phyloP scores from a whole-genome alignment of 73 alveolate genomes.

The Effrenium voratum region DNA sequence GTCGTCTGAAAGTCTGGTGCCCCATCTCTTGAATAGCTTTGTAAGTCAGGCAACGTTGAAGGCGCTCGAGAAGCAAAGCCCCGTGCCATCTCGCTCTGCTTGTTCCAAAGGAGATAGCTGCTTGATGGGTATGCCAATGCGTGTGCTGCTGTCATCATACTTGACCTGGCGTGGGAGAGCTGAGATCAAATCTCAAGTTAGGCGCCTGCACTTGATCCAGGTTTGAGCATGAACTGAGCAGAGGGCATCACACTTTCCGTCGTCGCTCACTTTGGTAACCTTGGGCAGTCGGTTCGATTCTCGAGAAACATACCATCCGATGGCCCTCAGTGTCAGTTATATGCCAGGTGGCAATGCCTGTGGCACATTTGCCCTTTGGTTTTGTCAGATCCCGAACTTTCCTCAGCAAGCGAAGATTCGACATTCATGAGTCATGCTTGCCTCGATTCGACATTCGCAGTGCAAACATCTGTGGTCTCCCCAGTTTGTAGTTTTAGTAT shows the following conservation, averaged over 20 bases:
- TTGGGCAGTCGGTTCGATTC: background rate
- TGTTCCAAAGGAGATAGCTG: slow-evolving; percentile 68
- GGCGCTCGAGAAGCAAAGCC: slow-evolving; percentile 40
- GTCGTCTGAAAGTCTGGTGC: no score
- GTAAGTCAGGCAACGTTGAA: slow-evolving; percentile 16
- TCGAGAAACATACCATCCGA: background rate
- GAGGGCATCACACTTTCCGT: slow-evolving; percentile 39
- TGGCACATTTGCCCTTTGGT: slow-evolving; percentile 82
- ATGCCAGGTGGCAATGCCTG: slow-evolving; percentile 56
- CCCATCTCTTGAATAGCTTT: no score
- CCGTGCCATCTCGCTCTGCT: slow-evolving; percentile 83
- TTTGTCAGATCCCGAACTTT: slow-evolving; percentile 67
- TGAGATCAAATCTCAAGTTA: background rate
- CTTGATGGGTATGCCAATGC: slow-evolving; percentile 36
- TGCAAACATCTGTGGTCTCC: no score
- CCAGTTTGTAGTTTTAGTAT: no score
- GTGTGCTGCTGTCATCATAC: slow-evolving; percentile 64
- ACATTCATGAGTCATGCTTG: no score
- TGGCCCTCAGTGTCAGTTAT: background rate
- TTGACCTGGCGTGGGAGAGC: slow-evolving; percentile 14
- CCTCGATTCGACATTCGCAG: no score
- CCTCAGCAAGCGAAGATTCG: slow-evolving; percentile 33
- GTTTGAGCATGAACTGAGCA: no score
- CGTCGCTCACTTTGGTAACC: slow-evolving; percentile 18
- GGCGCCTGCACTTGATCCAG: no score